Evolutionary conservation across 106 monocot species (phyloP), one percentile per base, ranked within the genome.

Genomic region (Dioscorea zingiberensis): DNA sequence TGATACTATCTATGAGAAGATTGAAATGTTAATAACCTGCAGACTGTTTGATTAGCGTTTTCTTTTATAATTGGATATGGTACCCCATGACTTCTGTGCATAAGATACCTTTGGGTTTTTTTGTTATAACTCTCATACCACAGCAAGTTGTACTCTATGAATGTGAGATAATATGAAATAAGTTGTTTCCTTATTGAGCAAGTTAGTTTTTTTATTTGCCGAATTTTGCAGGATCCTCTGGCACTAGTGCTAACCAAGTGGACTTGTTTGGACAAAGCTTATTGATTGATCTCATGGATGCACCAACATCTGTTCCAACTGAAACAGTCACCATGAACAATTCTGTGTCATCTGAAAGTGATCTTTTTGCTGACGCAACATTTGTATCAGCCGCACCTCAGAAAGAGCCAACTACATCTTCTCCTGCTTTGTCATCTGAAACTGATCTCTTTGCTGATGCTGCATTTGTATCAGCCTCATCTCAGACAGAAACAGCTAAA

Each of bases 401-500:
- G 73, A 81, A 65, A 30, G 72, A 54, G 65, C 58, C 28, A 25
- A 15, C 9, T 59, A 54, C 44, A 71, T 11, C 71, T 16, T 38
- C 38, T 38, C 4, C 38, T 10, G 9, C 49, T 59, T 28, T 55
- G n/a, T 24, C 45, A 19, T 21, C 82, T 23, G 80, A 87, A 51
- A 68, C 74, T 73, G 94, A 94, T 82, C 81, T 94, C 28, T 94
- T 94, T 80, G 79, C 94, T 49, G 80, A 76, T 87, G 80, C 85
- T 69, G 25, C 77, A 48, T 94, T 87, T 72, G 76, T 78, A 47
- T 87, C 85, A 60, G 56, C 56, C 56, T 56, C 56, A 56, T 21
- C 56, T 23, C 23, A 19, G 7, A 24, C 23, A 12, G 76, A 66
- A 62, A 26, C 68, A 63, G 32, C 69, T 57, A 27, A 70, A 48